Evolutionary conservation across 2,329 filamentous ascomycete species (phyloP).

Genomic region (Aspergillus neotritici): DNA sequence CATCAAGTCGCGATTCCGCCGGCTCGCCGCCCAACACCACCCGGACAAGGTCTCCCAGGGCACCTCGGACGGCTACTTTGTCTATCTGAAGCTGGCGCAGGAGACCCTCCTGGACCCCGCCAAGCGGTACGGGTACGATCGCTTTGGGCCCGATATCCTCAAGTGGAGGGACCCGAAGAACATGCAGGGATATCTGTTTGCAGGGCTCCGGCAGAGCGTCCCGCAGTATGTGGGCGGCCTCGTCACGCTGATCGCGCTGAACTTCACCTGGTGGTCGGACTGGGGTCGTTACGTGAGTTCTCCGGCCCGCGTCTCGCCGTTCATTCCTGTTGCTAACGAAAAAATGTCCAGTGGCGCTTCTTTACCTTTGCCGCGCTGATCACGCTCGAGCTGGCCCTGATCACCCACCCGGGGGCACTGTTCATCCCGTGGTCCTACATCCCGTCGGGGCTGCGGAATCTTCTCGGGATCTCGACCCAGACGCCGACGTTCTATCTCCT

Average conservation of each 20-base stretch:
- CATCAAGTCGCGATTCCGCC: constrained; percentile 79
- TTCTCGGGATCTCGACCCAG: constrained; percentile 37
- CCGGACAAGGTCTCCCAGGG: constrained; percentile 68
- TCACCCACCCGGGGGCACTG: constrained; percentile 47
- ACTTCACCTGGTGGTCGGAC: constrained; percentile 37
- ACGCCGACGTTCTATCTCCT: constrained; percentile 49
- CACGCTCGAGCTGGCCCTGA: constrained; percentile 52
- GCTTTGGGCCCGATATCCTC: constrained; percentile 70
- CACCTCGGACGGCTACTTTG: constrained; percentile 56
- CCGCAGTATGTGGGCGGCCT: constrained; percentile 39
- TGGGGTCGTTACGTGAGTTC: constrained; percentile 43
- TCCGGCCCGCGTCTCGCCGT: constrained; percentile 11
- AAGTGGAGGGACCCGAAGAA: constrained; percentile 54
- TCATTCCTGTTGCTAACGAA: constrained; percentile 19
- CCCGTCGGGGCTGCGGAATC: constrained; percentile 23
- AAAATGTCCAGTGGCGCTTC: constrained; percentile 42
- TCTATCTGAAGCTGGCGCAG: constrained; percentile 74
- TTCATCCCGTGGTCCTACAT: constrained; percentile 33
- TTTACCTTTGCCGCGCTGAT: constrained; percentile 50
- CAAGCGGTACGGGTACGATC: constrained; percentile 80
- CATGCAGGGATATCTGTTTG: constrained; percentile 65
- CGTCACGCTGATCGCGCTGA: constrained; percentile 31
- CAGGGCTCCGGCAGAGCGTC: constrained; percentile 51
- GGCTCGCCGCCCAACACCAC: constrained; percentile 63
- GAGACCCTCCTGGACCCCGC: constrained; percentile 75